Evolutionary conservation across 2,329 filamentous ascomycete genomes (phyloP).

Genomic region (Teratosphaeria nubilosa): DNA sequence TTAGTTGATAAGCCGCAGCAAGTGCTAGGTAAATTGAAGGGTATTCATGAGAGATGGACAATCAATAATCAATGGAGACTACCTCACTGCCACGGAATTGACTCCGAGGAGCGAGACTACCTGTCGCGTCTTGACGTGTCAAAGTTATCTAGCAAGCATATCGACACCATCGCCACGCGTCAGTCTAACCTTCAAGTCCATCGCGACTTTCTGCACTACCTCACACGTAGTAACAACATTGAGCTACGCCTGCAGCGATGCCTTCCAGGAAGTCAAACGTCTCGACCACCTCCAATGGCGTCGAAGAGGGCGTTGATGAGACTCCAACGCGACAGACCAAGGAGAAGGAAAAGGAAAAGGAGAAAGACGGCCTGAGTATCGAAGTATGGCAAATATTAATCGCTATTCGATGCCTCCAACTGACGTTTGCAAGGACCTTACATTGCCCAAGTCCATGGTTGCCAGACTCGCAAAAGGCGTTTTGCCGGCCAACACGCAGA

Average conservation of each 20-base stretch:
- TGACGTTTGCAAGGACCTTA: conserved; percentile 52
- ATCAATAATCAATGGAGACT: background rate
- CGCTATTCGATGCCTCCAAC: background rate
- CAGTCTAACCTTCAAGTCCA: background rate
- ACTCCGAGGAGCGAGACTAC: background rate
- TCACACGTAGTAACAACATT: background rate
- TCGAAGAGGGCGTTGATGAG: conserved; percentile 24
- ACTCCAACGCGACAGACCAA: conserved; percentile 18
- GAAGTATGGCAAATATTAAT: conserved; percentile 26
- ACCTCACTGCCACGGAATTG: background rate
- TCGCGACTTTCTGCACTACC: background rate
- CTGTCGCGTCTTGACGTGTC: conserved; percentile 1
- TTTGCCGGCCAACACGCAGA: conserved; percentile 69
- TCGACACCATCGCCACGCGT: background rate
- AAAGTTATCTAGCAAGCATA: background rate
- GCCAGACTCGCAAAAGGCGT: conserved; percentile 71
- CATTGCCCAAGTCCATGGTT: conserved; percentile 70
- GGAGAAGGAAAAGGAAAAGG: conserved; percentile 20
- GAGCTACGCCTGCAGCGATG: conserved; percentile 24
- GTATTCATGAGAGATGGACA: no score
- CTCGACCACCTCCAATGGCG: conserved; percentile 29
- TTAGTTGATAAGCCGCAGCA: no score
- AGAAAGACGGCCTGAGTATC: conserved; percentile 32
- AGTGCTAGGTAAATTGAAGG: no score
- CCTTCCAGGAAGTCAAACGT: conserved; percentile 40